Conservation (phyloP, 2,329 filamentous ascomycete genomes). For the Plectosphaerella cucumerina region DNA sequence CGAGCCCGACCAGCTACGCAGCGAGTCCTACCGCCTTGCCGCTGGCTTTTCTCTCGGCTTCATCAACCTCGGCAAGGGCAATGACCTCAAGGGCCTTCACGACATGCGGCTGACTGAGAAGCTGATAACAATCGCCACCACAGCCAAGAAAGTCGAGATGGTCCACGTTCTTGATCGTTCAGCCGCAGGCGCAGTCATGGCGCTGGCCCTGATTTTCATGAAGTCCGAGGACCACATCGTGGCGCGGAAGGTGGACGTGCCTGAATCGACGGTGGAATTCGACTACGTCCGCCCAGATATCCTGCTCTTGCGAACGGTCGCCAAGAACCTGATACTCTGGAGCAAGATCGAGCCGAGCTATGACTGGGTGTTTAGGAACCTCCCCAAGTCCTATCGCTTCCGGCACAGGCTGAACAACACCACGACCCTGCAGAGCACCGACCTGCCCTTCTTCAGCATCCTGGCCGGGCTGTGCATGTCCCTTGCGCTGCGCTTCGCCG, state of each 20-base stretch:
- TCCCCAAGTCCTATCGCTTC: slow-evolving; percentile 66
- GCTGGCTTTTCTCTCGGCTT: slow-evolving; percentile 90
- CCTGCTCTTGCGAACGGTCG: slow-evolving; percentile 82
- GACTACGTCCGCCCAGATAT: slow-evolving; percentile 94
- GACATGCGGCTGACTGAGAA: slow-evolving; percentile 93
- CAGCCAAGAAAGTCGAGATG: slow-evolving; percentile 84
- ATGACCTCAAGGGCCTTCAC: slow-evolving; percentile 80
- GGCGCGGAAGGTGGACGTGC: slow-evolving; percentile 88
- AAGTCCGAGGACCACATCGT: slow-evolving; percentile 87
- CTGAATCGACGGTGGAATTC: slow-evolving; percentile 84
- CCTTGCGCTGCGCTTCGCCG: slow-evolving; percentile 69
- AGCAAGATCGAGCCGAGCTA: slow-evolving; percentile 69
- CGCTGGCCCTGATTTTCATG: slow-evolving; percentile 90
- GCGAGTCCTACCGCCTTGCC: slow-evolving; percentile 93
- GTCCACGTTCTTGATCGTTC: slow-evolving; percentile 92
- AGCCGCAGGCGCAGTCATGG: slow-evolving; percentile 87
- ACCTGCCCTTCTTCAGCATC: slow-evolving; percentile 92
- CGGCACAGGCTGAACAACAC: slow-evolving; percentile 58
- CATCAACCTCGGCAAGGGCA: slow-evolving; percentile 91
- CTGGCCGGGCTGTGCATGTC: slow-evolving; percentile 83
- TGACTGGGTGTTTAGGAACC: slow-evolving; percentile 69
- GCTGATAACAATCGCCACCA: slow-evolving; percentile 77
- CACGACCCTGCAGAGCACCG: slow-evolving; percentile 66
- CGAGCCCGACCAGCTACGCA: slow-evolving; percentile 79
- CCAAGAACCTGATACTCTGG: slow-evolving; percentile 92